phyloP scores from a whole-genome alignment of 139 green algal genomes.

The Protoeuglena noctilucae region DNA sequence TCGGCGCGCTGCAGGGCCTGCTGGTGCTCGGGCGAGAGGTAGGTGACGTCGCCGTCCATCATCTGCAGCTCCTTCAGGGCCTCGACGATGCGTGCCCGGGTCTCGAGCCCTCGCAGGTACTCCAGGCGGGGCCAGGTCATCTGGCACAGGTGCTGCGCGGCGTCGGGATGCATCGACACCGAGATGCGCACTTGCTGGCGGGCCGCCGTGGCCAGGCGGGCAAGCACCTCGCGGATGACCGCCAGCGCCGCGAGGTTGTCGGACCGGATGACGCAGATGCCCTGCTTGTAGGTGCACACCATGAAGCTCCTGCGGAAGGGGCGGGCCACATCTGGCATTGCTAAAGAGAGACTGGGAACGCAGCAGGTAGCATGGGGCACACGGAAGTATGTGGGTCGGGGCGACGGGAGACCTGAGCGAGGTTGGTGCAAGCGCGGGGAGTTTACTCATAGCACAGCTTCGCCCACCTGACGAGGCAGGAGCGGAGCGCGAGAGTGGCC shows the following conservation, averaged over 20 bases:
- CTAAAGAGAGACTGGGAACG: too few relatives aligned
- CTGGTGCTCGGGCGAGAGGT: background rate
- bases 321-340: too few relatives aligned
- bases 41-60: background rate
- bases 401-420: too few relatives aligned
- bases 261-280: background rate
- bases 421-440: too few relatives aligned
- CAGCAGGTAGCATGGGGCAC: too few relatives aligned
- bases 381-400: too few relatives aligned
- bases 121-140: background rate
- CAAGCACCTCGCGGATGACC: background rate
- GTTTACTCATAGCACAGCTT: too few relatives aligned
- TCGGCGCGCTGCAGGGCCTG: background rate
- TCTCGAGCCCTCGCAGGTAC: background rate
- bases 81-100: background rate
- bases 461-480: background rate
- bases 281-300: background rate
- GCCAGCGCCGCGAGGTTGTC: background rate
- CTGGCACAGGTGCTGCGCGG: background rate
- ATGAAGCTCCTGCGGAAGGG: too few relatives aligned
- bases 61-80: background rate
- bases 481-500: background rate
- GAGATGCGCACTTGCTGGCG: background rate
- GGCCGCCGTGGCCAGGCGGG: background rate
- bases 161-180: background rate